Percentiles rank a stretch among this genome's conserved stretches.
Evolutionary conservation across 2,329 filamentous ascomycete genomes (phyloP).

Genomic region (Neophaeococcomyces aloes): DNA sequence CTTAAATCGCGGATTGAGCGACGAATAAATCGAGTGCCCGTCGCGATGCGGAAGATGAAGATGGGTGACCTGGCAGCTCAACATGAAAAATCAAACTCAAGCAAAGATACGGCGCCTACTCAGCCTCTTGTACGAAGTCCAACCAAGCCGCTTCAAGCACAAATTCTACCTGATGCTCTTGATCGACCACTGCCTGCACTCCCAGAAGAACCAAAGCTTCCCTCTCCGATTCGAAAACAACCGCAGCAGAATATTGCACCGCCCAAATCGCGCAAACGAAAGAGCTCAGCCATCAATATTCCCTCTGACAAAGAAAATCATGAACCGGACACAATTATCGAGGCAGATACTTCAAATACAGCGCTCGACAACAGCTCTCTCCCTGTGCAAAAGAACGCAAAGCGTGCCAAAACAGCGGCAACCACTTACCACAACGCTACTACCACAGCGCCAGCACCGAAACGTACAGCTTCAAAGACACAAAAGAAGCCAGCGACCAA

Average conservation of each 20-base stretch:
- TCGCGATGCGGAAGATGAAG: constrained; percentile 62
- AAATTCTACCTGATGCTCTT: constrained; percentile 17
- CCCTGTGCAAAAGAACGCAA: constrained; percentile 59
- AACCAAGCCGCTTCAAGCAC: constrained; percentile 7
- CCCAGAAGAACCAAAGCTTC: constrained; percentile 20
- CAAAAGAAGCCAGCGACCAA: constrained; percentile 23
- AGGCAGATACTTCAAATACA: constrained; percentile 17
- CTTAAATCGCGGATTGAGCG: constrained; percentile 80
- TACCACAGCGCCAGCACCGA: constrained; percentile 27
- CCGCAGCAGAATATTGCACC: constrained; percentile 1
- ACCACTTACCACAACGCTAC: constrained; percentile 33
- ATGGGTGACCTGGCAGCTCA: constrained; percentile 60
- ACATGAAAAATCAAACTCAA: constrained; percentile 34
- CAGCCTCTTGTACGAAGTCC: constrained; percentile 15
- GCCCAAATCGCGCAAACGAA: constrained; percentile 23
- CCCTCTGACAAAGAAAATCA: constrained; percentile 66
- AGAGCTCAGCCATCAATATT: constrained; percentile 15
- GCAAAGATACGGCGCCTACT: constrained; percentile 24
- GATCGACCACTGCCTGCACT: constrained; percentile 23
- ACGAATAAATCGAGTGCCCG: constrained; percentile 84
- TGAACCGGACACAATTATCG: background rate
- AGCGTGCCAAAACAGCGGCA: constrained; percentile 36
- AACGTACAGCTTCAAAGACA: constrained; percentile 29
- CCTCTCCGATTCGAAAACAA: constrained; percentile 2
- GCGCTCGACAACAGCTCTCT: constrained; percentile 31